Percentiles rank a stretch among this genome's conserved stretches.
These are phyloP conservation scores for Cordyceps cicadae DNA, from an alignment of 2,329 filamentous ascomycete species.

Conservation along the genomic window DNA sequence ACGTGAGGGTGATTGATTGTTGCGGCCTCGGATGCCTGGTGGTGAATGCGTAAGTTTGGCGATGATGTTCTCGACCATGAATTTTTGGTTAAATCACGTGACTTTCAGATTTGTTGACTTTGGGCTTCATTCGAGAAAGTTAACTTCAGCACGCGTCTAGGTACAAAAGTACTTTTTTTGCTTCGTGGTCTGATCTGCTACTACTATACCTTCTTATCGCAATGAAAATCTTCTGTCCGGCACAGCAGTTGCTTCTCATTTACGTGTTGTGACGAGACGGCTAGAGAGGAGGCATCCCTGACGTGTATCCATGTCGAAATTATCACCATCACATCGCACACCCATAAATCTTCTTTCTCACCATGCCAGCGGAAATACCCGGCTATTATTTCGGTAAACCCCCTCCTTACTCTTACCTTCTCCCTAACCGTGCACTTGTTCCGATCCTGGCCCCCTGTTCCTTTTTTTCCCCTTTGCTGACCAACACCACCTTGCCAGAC, in stretches of 20 bases:
- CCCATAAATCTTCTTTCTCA: neutral
- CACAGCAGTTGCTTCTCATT: neutral
- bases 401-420: too few relatives aligned
- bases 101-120: neutral
- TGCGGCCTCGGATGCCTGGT: neutral
- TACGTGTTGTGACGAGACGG: neutral
- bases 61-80: neutral
- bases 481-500: constrained; percentile 29
- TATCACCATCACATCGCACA: neutral
- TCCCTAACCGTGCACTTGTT: too few relatives aligned
- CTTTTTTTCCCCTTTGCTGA: neutral
- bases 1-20: neutral
- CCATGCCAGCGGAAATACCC: constrained; percentile 34
- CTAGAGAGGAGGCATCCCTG: neutral
- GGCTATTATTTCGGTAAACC: constrained; percentile 46
- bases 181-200: neutral
- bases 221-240: neutral
- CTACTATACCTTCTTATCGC: neutral
- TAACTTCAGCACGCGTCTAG: too few relatives aligned
- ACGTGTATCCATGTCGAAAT: neutral
- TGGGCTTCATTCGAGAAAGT: too few relatives aligned
- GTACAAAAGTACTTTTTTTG: neutral
- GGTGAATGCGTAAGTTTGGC: too few relatives aligned
- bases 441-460: too few relatives aligned
- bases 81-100: neutral